Percentiles rank a stretch among this genome's conserved stretches.
phyloP scores from a whole-genome alignment of 139 green algal species.

The Bryopsis sp. region DNA sequence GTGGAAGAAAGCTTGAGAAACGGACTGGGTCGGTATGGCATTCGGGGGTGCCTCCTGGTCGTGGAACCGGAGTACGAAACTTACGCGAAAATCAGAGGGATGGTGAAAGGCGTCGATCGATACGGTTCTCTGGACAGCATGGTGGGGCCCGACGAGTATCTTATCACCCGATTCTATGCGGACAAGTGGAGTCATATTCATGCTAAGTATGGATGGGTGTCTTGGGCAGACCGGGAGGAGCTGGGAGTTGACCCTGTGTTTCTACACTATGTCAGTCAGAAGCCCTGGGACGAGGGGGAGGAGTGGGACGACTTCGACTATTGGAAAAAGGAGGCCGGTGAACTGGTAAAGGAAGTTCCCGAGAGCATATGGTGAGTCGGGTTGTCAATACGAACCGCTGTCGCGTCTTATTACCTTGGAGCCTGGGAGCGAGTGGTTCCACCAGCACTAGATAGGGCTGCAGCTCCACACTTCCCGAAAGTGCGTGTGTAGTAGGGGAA shows the following conservation, averaged over 20 bases:
- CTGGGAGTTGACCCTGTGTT: conserved; percentile 3
- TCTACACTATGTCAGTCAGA: conserved; percentile 18
- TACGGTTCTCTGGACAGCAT: conserved; percentile 15
- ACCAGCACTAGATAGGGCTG: too few species aligned
- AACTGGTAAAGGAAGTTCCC: not conserved
- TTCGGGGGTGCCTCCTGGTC: conserved; percentile 13
- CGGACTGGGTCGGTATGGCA: conserved; percentile 10
- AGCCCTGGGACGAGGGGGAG: conserved; percentile 17
- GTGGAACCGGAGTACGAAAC: not conserved
- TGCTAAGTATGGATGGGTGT: conserved; percentile 19
- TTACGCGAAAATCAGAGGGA: not conserved
- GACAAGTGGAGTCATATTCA: conserved; percentile 11
- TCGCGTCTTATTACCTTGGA: too few species aligned
- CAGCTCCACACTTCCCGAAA: too few species aligned
- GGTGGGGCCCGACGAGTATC: conserved; percentile 15
- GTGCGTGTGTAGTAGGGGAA: too few species aligned
- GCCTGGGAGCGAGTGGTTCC: too few species aligned
- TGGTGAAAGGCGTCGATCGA: not conserved
- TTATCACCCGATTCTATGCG: not conserved
- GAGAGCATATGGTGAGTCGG: not conserved
- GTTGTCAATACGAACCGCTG: too few species aligned
- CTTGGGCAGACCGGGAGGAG: conserved; percentile 14
- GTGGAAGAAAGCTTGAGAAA: conserved; percentile 12
- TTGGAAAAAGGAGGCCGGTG: conserved; percentile 8
- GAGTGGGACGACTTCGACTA: conserved; percentile 14